Evolutionary conservation across 2,329 filamentous ascomycete genomes (phyloP), one percentile per base, ranked within the genome.

Genomic region (Cercospora janseana): DNA sequence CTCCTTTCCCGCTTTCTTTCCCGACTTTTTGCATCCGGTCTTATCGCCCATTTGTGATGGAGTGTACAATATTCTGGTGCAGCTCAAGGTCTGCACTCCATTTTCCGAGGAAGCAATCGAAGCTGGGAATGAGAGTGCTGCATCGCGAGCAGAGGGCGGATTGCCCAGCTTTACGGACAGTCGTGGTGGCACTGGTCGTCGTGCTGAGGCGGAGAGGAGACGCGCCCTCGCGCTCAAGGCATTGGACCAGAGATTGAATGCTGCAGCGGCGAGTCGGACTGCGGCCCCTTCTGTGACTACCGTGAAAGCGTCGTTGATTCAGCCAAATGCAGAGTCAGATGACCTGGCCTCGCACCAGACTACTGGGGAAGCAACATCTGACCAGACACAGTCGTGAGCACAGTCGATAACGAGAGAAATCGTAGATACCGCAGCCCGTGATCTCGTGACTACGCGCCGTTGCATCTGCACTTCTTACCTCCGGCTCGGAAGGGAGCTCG

Each of bases 1-100:
- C 67, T 87, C 91, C 6, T 95, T 98, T 68, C 86, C 90, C 58
- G 89, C 93, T 63, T 95, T 98, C 76, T 97, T 97, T 73, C 93
- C 93, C 0, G 87, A 86, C 41, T 82, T 85, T 3, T 74, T 87
- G 32, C 92, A 96, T 67, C 87, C 89, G 0, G 75, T 88, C 10
- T 79, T 97, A 32, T 81, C 85, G 12, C 78, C 82, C 7, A 67
- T 95, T n/a, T 80, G 87, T 8, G 83, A 88, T 60, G 77, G 82
- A 54, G 69, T 96, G 20, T 96, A 92, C 72, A 77, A 79, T 51
- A 69, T 86, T 3, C 75, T 96, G 1, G 85, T 96, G 1, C 77
- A 86, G 4, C 67, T 95, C 65, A 83, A 80, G 60, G 70, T 97
- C 40, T 92, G 91, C 72, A 87, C 82, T 0, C 92, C 93, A 0